Base-by-base conservation (phyloP, 2,329 filamentous ascomycete species). In the Stachybotrys chlorohalonatus region DNA sequence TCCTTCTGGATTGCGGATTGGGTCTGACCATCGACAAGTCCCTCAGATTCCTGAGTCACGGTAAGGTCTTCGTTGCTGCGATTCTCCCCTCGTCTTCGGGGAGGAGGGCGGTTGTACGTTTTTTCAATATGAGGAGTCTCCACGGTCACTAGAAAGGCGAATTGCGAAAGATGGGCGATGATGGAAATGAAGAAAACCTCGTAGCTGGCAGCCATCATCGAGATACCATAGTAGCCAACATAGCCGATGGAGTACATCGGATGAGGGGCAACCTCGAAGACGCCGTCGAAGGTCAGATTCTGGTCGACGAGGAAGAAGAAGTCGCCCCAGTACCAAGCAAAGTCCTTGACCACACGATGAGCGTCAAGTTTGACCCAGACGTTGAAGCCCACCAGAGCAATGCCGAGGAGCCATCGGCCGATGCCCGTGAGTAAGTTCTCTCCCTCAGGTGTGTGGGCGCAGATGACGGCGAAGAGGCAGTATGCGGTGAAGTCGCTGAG, bases 231-330 rank as follows among this genome's bases (percentile, higher is more conserved):
- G 75, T 95, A 99, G 50, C 94, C 94, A 53, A 90, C 91, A 71
- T 99, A 99, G 46, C 94, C 94, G 65, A 97, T 93, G 54, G 92
- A 96, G 74, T 97, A 97, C 93, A 97, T 97, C 59, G 93, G 93
- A 69, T 97, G 94, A 36, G 94, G 94, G 17, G 94, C 94, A 86
- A 99, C 95, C 74, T 99, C 94, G 69, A 97, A 99, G 59, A 99
- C 94, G 55, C 94, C 94, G 68, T 99, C 94, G 70, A 99, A 99
- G 52, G 92, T 97, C 69, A 99, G 79, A 67, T 96, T 90, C 74
- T 97, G 92, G 72, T 99, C 94, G 70, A 99, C 90, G 66, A 99
- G 85, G 73, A 91, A 99, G 79, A 97, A 99, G 74, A 97, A 97
- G 72, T 99, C 94, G 58, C 94, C 94, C 94, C 94, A 99, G 73